Conservation (phyloP, 805 yeast genomes). For the Metschnikowia orientalis region DNA sequence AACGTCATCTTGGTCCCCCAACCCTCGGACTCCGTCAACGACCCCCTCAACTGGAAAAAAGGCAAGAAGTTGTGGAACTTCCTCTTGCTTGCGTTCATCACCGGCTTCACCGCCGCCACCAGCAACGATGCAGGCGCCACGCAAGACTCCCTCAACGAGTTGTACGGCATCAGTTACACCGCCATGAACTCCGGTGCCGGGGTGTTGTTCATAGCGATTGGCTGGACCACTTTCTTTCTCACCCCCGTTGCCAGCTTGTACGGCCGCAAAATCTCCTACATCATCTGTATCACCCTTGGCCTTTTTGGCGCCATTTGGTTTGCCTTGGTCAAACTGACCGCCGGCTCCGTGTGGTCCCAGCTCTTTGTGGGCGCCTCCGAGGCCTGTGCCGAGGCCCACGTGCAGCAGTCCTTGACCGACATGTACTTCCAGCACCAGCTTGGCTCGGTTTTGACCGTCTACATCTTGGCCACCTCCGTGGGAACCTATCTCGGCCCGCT, state of each 20-base stretch:
- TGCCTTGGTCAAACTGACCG: constrained; percentile 47
- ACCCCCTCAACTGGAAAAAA: constrained; percentile 43
- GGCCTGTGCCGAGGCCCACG: constrained; percentile 71
- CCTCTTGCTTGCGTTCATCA: constrained; percentile 45
- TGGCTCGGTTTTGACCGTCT: constrained; percentile 66
- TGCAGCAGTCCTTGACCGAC: constrained; percentile 65
- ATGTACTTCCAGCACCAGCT: constrained; percentile 74
- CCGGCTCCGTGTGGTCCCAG: constrained; percentile 74
- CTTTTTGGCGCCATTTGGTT: constrained; percentile 69
- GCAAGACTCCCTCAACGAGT: constrained; percentile 59
- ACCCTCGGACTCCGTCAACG: constrained; percentile 47
- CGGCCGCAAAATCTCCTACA: constrained; percentile 62
- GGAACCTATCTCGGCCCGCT: constrained; percentile 80
- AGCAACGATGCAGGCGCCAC: constrained; percentile 72
- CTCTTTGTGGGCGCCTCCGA: constrained; percentile 77
- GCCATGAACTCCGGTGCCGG: constrained; percentile 81
- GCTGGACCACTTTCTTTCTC: constrained; percentile 55
- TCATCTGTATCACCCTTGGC: constrained; percentile 58
- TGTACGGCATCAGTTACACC: constrained; percentile 60
- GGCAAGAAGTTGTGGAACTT: constrained; percentile 37
- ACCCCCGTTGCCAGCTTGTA: constrained; percentile 68
- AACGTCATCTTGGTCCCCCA: constrained; percentile 43
- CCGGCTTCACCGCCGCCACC: constrained; percentile 68
- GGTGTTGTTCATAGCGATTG: constrained; percentile 66
- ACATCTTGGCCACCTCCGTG: constrained; percentile 68